A percentile compares a stretch with the other conserved stretches of the same genome.
phyloP scores from a whole-genome alignment of 1,284 basidiomycete species.

The Apiotrichum porosum region DNA sequence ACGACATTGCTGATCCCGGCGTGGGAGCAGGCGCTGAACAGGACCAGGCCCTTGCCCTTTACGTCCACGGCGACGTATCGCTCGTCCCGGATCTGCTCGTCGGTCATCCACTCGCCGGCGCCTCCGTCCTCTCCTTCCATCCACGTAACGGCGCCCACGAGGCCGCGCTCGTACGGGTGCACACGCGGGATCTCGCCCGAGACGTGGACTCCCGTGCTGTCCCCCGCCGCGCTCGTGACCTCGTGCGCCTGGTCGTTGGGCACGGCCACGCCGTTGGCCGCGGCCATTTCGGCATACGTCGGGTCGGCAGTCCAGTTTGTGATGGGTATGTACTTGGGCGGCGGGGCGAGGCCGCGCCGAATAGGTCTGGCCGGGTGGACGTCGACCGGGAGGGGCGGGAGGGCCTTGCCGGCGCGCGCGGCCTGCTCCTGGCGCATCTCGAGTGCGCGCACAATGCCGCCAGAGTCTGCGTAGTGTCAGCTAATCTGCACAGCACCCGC shows the following conservation, averaged over 20 bases:
- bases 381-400: constrained; percentile 57
- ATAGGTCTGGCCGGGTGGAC: constrained; percentile 69
- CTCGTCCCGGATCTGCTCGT: constrained; percentile 74
- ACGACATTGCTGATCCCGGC: constrained; percentile 78
- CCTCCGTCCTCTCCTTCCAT: constrained; percentile 38
- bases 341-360: constrained; percentile 66
- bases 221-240: constrained; percentile 59
- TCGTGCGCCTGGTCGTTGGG: constrained; percentile 59
- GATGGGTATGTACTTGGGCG: constrained; percentile 57
- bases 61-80: constrained; percentile 71
- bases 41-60: constrained; percentile 67
- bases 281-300: constrained; percentile 60
- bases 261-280: constrained; percentile 57
- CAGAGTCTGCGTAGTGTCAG: constrained; percentile 53
- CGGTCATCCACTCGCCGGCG: constrained; percentile 54
- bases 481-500: neutral
- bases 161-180: constrained; percentile 62
- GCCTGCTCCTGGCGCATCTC: constrained; percentile 43
- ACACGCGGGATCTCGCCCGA: constrained; percentile 73
- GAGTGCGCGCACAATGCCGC: constrained; percentile 56
- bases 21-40: constrained; percentile 81
- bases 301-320: constrained; percentile 64
- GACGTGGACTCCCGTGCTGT: constrained; percentile 62
- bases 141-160: constrained; percentile 66
- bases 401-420: neutral